phyloP scores from a whole-genome alignment of 116 monocot species.

The Zostera marina region DNA sequence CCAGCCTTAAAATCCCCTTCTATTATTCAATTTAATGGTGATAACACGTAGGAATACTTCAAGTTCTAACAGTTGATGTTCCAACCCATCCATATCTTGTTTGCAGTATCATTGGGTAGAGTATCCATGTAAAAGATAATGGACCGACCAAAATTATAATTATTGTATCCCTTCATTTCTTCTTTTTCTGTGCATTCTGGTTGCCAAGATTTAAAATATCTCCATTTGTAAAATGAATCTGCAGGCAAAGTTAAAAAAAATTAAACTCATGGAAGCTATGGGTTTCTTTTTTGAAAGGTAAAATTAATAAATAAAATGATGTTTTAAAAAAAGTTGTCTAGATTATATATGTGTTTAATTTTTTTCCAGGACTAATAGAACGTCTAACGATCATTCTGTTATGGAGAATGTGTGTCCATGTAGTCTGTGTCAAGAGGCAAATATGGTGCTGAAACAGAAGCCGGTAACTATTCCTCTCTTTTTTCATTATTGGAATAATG shows the following conservation, averaged over 20 bases:
- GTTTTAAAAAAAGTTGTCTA: not conserved
- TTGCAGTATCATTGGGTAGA: no score
- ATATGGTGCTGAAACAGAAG: constrained; percentile 66
- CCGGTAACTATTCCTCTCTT: constrained; percentile 19
- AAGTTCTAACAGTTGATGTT: no score
- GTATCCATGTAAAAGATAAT: no score
- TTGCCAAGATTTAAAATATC: no score
- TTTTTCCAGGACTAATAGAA: constrained; percentile 40
- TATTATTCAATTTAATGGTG: no score
- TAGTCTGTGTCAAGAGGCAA: constrained; percentile 51
- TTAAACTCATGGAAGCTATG: constrained; percentile 81
- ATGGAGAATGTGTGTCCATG: constrained; percentile 49
- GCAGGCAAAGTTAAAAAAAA: constrained; percentile 67
- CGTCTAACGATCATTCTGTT: constrained; percentile 22
- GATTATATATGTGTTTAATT: not conserved
- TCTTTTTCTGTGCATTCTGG: no score
- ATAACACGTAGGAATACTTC: no score
- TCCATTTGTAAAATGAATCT: no score
- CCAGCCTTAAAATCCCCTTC: no score
- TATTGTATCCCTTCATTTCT: no score
- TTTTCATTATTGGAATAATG: not conserved
- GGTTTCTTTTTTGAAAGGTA: constrained; percentile 80
- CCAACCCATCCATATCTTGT: no score
- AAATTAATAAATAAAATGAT: not conserved
- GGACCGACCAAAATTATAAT: no score